These are phyloP conservation scores for Candida alai DNA, from an alignment of 805 yeast genomes.

Conservation along the genomic window DNA sequence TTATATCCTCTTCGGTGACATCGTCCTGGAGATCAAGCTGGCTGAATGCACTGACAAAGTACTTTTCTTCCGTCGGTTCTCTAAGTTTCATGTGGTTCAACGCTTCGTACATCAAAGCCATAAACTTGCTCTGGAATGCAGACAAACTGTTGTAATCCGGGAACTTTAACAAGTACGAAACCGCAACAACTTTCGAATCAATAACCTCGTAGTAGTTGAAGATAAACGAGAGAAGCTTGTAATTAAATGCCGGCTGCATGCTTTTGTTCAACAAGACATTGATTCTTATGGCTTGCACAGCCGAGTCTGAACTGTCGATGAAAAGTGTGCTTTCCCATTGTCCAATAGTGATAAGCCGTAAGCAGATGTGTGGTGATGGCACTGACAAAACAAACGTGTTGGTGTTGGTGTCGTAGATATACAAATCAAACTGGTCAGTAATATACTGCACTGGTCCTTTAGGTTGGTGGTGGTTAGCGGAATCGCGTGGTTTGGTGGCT, in stretches of 20 bases:
- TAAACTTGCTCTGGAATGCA: constrained; percentile 50
- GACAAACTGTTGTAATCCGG: constrained; percentile 33
- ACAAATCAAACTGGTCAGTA: constrained; percentile 39
- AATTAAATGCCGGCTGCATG: constrained; percentile 66
- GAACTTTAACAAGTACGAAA: constrained; percentile 66
- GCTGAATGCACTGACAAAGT: constrained; percentile 50
- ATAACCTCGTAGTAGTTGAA: constrained; percentile 48
- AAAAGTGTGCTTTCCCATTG: constrained; percentile 53
- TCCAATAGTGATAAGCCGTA: constrained; percentile 41
- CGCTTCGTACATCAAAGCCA: constrained; percentile 59
- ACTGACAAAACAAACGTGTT: constrained; percentile 46
- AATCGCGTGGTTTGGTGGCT: not conserved
- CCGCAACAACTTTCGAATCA: constrained; percentile 29
- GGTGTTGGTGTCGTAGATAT: constrained; percentile 51
- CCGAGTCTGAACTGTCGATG: constrained; percentile 20
- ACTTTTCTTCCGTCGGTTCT: constrained; percentile 48
- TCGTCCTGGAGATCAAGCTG: constrained; percentile 22
- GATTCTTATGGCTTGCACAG: constrained; percentile 8
- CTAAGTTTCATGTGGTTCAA: constrained; percentile 50
- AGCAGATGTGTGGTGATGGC: constrained; percentile 23
- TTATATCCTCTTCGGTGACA: constrained; percentile 24
- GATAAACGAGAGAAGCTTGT: constrained; percentile 52
- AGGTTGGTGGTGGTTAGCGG: constrained; percentile 9
- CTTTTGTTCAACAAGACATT: constrained; percentile 29
- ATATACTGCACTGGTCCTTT: constrained; percentile 17